Conservation (phyloP, 1,284 basidiomycete genomes). For the Irpex sp. region DNA sequence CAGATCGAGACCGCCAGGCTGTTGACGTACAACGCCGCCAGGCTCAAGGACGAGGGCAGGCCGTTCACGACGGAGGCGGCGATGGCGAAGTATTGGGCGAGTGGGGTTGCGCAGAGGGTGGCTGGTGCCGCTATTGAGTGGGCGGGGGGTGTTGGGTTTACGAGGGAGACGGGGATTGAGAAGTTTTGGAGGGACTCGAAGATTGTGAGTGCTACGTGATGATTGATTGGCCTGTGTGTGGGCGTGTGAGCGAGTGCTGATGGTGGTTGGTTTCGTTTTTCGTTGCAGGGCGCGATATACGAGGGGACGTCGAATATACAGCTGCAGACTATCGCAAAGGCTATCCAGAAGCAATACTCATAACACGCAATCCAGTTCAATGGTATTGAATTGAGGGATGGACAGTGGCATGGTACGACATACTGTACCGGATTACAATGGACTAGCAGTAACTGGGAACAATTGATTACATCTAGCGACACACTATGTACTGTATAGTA, state of each 20-base stretch:
- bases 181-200: constrained; percentile 95
- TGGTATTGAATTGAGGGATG: too few species aligned
- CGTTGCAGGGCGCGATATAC: constrained; percentile 78
- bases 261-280: not conserved
- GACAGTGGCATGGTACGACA: too few species aligned
- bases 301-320: constrained; percentile 97
- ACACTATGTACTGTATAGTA: not conserved
- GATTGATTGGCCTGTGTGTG: not conserved
- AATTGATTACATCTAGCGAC: too few species aligned
- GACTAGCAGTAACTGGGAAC: too few species aligned
- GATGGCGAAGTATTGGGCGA: constrained; percentile 93
- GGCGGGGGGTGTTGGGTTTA: constrained; percentile 91
- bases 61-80: constrained; percentile 91
- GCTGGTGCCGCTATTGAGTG: constrained; percentile 92
- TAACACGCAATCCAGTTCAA: constrained; percentile 17
- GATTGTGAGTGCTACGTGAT: constrained; percentile 49
- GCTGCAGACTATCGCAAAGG: constrained; percentile 90
- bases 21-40: constrained; percentile 94
- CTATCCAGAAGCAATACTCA: constrained; percentile 73
- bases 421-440: too few species aligned
- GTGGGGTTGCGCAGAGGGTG: constrained; percentile 85
- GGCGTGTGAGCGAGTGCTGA: too few species aligned
- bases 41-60: constrained; percentile 87
- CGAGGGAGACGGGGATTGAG: constrained; percentile 90
- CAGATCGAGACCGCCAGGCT: constrained; percentile 92